Percentiles rank a stretch among this genome's conserved stretches.
Conservation (phyloP, 768 basidiomycete species). For the Russula lepida region DNA sequence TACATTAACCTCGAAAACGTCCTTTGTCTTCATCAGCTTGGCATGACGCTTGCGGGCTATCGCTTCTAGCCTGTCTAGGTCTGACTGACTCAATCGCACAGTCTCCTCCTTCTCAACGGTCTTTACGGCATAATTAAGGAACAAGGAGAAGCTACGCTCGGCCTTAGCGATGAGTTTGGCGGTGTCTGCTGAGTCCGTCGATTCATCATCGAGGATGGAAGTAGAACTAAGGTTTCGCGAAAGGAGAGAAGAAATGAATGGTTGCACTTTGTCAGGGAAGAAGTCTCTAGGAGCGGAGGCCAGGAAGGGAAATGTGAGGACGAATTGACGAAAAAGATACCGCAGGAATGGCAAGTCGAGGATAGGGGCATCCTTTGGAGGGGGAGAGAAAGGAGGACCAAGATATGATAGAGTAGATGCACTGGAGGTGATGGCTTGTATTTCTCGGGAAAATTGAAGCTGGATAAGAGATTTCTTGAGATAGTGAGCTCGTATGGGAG, state of each 20-base stretch:
- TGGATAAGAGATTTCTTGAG: slow-evolving; percentile 93
- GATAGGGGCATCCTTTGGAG: slow-evolving; percentile 45
- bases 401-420: slow-evolving; percentile 75
- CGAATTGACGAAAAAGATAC: slow-evolving; percentile 86
- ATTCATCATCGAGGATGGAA: slow-evolving; percentile 49
- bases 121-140: slow-evolving; percentile 77
- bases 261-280: slow-evolving; percentile 91
- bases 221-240: slow-evolving; percentile 66
- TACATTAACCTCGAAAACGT: slow-evolving; percentile 84
- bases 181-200: slow-evolving; percentile 45
- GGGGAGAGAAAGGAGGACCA: slow-evolving; percentile 77
- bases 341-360: slow-evolving; percentile 82
- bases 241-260: slow-evolving; percentile 78
- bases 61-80: slow-evolving; percentile 70
- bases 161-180: slow-evolving; percentile 65
- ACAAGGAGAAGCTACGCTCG: slow-evolving; percentile 77
- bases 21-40: slow-evolving; percentile 37
- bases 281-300: slow-evolving; percentile 82
- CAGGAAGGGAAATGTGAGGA: slow-evolving; percentile 94
- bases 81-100: slow-evolving; percentile 78
- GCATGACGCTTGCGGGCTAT: slow-evolving; percentile 58
- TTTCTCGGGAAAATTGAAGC: slow-evolving; percentile 77
- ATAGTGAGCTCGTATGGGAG: slow-evolving; percentile 91
- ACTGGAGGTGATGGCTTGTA: slow-evolving; percentile 53
- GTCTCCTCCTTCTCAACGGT: slow-evolving; percentile 81